These are phyloP conservation scores for Globisporangium yorkense DNA, from an alignment of 352 stramenopile species.

Conservation along the genomic window DNA sequence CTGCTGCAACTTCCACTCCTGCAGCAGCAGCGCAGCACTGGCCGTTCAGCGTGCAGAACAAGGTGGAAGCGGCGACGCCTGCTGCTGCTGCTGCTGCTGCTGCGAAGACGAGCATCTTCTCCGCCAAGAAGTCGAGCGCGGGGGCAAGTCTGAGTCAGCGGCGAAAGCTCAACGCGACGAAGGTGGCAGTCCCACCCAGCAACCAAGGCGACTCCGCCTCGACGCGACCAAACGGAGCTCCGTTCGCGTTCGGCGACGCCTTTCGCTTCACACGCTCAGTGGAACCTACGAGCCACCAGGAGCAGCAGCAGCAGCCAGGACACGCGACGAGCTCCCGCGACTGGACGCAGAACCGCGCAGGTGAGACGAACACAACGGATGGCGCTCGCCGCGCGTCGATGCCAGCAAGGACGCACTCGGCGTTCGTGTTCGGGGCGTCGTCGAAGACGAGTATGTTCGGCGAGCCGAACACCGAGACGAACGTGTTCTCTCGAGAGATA, in stretches of 20 bases:
- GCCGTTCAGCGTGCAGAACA: neutral
- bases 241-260: neutral
- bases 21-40: neutral
- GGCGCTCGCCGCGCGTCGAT: neutral
- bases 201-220: too few species aligned
- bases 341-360: too few species aligned
- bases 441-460: too few species aligned
- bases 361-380: neutral
- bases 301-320: neutral
- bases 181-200: too few species aligned
- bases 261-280: neutral
- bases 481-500: neutral
- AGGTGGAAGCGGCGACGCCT: neutral
- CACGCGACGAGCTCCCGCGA: neutral
- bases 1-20: neutral
- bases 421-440: slow-evolving; percentile 10
- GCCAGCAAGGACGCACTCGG: neutral
- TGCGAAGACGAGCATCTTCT: neutral
- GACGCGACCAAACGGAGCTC: neutral
- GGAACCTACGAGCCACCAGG: neutral
- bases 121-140: neutral
- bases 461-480: neutral
- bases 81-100: too few species aligned
- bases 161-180: too few species aligned
- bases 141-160: too few species aligned